Base-by-base conservation (phyloP, 2,329 filamentous ascomycete genomes). In the Curvularia verruculosa region DNA sequence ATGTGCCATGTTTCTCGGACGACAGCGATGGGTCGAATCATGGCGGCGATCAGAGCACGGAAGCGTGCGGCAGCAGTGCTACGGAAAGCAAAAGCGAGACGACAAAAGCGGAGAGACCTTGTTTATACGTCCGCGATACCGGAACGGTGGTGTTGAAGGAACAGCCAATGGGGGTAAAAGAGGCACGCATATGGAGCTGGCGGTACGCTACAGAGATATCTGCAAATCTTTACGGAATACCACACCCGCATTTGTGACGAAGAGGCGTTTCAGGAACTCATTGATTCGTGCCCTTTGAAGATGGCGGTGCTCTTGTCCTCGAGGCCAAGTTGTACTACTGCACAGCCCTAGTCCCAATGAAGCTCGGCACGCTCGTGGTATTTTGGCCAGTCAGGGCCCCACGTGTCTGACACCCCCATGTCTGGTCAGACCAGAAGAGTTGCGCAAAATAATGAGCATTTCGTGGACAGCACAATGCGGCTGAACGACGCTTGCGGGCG, bases 1-100 rank as follows among this genome's bases (percentile, higher is more conserved):
- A 67, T 64, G 23, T 54, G 58, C 69, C 69, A 73, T 63, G 67
- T 70, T 53, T 73, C 70, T 39, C 61, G 60, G 44, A 73, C 47
- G 28, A 68, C 66, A 45, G 66, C 60, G 12, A 68, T 21, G 18
- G 66, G 67, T 46, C 62, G 63, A 36, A 64, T 48, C 63, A 62
- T 68, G 52, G 56, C 53, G 57, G 59, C 49, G 50, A 44, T 58
- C 41, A 43, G 39, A 48, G 54, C 56, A 51, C 56, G n/a, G 24
- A 37, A 56, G 57, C 47, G 58, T 57, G 56, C 58, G 47, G 52
- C 49, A 47, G 41, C 61, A 55, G 52, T 68, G 56, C 61, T 61
- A 65, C 62, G 41, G 49, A 54, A 31, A 44, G 56, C 58, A 61
- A 54, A 47, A 61, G 23, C 51, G 54, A 60, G 37, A 34, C 61